phyloP scores from a whole-genome alignment of 768 basidiomycete species.

The Trametes cubensis region DNA sequence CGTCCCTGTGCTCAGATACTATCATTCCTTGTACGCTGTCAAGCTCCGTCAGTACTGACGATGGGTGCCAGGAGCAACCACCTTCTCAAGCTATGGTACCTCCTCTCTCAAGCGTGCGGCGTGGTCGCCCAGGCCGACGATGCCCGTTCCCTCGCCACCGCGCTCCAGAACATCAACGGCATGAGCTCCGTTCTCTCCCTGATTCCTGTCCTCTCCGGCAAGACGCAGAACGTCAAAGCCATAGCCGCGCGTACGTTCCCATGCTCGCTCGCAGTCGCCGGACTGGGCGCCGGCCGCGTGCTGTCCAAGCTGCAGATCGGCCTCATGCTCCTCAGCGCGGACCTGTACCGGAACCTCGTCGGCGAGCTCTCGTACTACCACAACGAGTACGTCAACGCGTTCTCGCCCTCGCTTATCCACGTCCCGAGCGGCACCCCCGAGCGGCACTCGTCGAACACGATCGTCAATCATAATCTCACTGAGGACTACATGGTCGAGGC shows the following conservation, averaged over 20 bases:
- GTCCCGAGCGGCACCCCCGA: slow-evolving; percentile 11
- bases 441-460: slow-evolving; percentile 12
- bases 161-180: slow-evolving; percentile 16
- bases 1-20: no score
- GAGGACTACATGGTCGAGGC: slow-evolving; percentile 19
- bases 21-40: no score
- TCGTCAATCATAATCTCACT: slow-evolving; percentile 15
- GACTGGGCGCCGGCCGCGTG: slow-evolving; percentile 10
- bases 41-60: no score
- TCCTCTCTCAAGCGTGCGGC: slow-evolving; percentile 1
- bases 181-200: slow-evolving; percentile 17
- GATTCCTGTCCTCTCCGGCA: slow-evolving; percentile 16
- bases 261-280: slow-evolving; percentile 1
- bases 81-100: neutral
- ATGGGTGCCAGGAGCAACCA: neutral
- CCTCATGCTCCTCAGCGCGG: slow-evolving; percentile 13
- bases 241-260: slow-evolving; percentile 13
- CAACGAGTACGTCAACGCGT: slow-evolving; percentile 15
- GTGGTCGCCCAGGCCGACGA: neutral
- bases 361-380: slow-evolving; percentile 12
- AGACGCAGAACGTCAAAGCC: slow-evolving; percentile 16
- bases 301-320: slow-evolving; percentile 15
- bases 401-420: slow-evolving; percentile 15
- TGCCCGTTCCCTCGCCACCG: slow-evolving; percentile 4
- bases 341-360: slow-evolving; percentile 18